Evolutionary conservation across 2,329 filamentous ascomycete genomes (phyloP).

Genomic region (Fusarium redolens): DNA sequence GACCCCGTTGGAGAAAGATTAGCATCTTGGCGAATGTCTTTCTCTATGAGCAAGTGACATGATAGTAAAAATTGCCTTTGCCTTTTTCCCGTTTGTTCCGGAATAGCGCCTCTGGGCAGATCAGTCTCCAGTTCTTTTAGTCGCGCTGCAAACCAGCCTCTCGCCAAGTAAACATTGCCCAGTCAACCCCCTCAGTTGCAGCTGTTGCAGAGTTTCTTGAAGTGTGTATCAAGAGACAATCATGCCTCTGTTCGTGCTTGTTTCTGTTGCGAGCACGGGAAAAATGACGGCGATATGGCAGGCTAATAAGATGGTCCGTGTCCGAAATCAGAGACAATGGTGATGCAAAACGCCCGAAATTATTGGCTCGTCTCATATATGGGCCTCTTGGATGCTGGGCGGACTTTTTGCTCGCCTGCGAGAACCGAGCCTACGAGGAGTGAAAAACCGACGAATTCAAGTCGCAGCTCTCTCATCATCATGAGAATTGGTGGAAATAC

Average conservation of each 20-base stretch:
- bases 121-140: conserved; percentile 2
- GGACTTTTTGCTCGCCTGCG: conserved; percentile 28
- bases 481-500: background rate
- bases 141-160: conserved; percentile 25
- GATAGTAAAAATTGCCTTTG: conserved; percentile 13
- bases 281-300: conserved; percentile 28
- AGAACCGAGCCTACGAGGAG: conserved; percentile 11
- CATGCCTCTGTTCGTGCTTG: background rate
- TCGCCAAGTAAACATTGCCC: conserved; percentile 29
- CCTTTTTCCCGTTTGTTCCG: conserved; percentile 32
- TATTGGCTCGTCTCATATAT: conserved; percentile 37
- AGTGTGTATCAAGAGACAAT: background rate
- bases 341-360: conserved; percentile 30
- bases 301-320: conserved; percentile 35
- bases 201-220: background rate
- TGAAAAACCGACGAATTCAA: background rate
- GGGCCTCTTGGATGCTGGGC: conserved; percentile 19
- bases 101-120: conserved; percentile 15
- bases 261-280: conserved; percentile 13
- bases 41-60: conserved; percentile 6
- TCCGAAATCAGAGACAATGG: conserved; percentile 35
- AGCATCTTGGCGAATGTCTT: conserved; percentile 31
- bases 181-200: conserved; percentile 9
- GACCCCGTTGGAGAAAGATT: conserved; percentile 23
- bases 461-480: background rate